Percentiles rank a stretch among this genome's conserved stretches.
Conservation (phyloP, 2,329 filamentous ascomycete genomes). For the Fusarium pseudograminearum region DNA sequence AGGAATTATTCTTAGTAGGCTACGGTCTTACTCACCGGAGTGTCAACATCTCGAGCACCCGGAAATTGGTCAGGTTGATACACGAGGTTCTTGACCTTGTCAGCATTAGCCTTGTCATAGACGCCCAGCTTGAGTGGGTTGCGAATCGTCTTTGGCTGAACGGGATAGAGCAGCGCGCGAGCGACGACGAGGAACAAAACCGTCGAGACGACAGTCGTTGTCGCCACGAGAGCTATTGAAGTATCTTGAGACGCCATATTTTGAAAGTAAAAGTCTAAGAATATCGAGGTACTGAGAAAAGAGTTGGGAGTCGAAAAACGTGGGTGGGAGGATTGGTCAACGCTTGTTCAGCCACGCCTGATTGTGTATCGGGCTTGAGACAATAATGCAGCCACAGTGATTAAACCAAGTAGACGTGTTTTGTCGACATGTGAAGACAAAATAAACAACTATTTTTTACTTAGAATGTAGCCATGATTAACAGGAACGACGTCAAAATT, state of each 20-base stretch:
- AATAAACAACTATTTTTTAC: neutral
- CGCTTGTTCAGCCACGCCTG: conserved; percentile 19
- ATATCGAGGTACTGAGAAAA: neutral
- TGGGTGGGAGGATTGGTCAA: conserved; percentile 12
- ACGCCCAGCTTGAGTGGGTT: conserved; percentile 60
- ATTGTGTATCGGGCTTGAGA: conserved; percentile 10
- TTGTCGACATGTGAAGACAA: neutral
- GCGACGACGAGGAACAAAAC: conserved; percentile 54
- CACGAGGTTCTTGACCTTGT: conserved; percentile 54
- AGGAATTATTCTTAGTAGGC: neutral
- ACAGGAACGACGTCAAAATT: conserved; percentile 5
- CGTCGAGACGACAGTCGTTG: conserved; percentile 58
- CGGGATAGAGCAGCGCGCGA: conserved; percentile 56
- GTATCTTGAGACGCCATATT: conserved; percentile 32
- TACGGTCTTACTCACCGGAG: conserved; percentile 62
- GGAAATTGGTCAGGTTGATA: conserved; percentile 79
- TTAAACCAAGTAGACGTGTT: neutral
- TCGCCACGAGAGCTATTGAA: conserved; percentile 51
- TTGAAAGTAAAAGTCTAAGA: neutral
- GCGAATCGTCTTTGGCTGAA: conserved; percentile 54
- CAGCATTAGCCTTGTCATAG: conserved; percentile 50
- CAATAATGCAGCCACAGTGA: conserved; percentile 18
- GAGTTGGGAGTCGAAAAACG: conserved; percentile 3
- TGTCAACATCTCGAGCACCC: conserved; percentile 77
- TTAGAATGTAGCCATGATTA: neutral